Evolutionary conservation across 768 basidiomycete species (phyloP).

Genomic region (Termitomyces eurrhizus): DNA sequence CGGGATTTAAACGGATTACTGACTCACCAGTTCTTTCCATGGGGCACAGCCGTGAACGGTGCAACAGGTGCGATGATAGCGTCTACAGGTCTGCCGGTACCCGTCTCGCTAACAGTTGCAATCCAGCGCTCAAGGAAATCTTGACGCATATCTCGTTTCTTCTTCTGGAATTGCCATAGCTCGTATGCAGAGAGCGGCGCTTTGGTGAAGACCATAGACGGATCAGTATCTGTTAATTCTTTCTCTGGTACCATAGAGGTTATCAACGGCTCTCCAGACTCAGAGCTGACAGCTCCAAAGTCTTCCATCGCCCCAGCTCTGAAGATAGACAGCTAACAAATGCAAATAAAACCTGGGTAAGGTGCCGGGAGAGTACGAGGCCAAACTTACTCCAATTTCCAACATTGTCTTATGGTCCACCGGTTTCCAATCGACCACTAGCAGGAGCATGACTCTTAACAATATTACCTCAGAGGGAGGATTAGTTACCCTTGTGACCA

Average conservation of each 20-base stretch:
- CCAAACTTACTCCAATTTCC: slow-evolving; percentile 33
- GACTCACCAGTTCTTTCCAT: slow-evolving; percentile 52
- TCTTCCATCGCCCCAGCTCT: background rate
- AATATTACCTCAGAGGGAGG: background rate
- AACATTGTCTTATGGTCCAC: slow-evolving; percentile 47
- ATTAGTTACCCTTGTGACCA: slow-evolving; percentile 57
- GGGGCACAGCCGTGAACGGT: slow-evolving; percentile 58
- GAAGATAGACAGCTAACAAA: background rate
- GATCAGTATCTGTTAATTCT: background rate
- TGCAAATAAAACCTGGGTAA: background rate
- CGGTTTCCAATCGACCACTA: slow-evolving; percentile 71
- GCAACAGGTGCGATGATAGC: slow-evolving; percentile 67
- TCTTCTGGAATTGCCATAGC: slow-evolving; percentile 65
- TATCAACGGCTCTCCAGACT: slow-evolving; percentile 53
- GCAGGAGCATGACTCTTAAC: background rate
- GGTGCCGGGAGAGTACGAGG: background rate
- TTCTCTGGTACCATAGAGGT: slow-evolving; percentile 38
- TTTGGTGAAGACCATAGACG: background rate
- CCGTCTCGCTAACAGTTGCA: slow-evolving; percentile 43
- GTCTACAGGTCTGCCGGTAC: slow-evolving; percentile 72
- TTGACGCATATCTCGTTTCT: slow-evolving; percentile 44
- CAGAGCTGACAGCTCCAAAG: slow-evolving; percentile 29
- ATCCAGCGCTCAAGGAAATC: slow-evolving; percentile 65
- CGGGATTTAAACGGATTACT: background rate
- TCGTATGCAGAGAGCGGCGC: slow-evolving; percentile 38